A percentile compares a stretch with the other conserved stretches of the same genome.
Conservation (phyloP, 352 stramenopile species). For the Phytophthora pisi region DNA sequence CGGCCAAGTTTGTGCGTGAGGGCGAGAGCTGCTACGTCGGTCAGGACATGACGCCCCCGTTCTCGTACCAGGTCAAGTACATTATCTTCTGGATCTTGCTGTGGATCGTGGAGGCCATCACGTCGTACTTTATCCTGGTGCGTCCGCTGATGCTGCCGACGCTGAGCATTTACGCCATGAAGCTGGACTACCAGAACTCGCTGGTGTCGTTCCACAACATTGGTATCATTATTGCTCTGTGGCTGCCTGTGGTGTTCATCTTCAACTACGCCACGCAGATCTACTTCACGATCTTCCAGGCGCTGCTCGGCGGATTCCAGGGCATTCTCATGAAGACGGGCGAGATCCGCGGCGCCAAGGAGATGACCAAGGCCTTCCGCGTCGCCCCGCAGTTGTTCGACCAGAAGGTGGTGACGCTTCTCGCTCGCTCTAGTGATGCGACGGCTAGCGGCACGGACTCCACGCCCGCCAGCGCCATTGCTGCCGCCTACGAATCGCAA, state of each 20-base stretch:
- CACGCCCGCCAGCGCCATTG: constrained; percentile 49
- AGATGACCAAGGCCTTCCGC: constrained; percentile 80
- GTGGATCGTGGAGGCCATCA: constrained; percentile 56
- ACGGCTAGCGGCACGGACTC: constrained; percentile 48
- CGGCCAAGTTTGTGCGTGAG: constrained; percentile 75
- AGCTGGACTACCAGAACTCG: constrained; percentile 68
- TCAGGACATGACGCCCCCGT: constrained; percentile 64
- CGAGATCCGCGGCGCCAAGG: constrained; percentile 68
- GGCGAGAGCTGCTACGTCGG: constrained; percentile 76
- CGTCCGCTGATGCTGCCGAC: constrained; percentile 70
- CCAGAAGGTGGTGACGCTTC: constrained; percentile 72
- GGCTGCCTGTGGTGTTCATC: constrained; percentile 70
- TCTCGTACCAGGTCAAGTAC: constrained; percentile 70
- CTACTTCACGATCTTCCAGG: constrained; percentile 83
- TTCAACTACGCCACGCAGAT: constrained; percentile 87
- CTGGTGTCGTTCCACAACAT: constrained; percentile 80
- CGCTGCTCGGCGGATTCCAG: constrained; percentile 64
- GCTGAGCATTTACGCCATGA: constrained; percentile 76
- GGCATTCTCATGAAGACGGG: constrained; percentile 79
- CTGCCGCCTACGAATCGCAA: constrained; percentile 73
- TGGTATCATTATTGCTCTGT: constrained; percentile 67
- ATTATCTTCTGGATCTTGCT: constrained; percentile 67
- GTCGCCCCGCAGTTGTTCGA: constrained; percentile 80
- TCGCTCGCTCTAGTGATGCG: constrained; percentile 65
- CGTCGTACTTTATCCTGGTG: constrained; percentile 75